Evolutionary conservation across 1,139 yeast genomes (phyloP), one percentile per base, ranked within the genome.

Genomic region (Magnusiomyces suaveolens): DNA sequence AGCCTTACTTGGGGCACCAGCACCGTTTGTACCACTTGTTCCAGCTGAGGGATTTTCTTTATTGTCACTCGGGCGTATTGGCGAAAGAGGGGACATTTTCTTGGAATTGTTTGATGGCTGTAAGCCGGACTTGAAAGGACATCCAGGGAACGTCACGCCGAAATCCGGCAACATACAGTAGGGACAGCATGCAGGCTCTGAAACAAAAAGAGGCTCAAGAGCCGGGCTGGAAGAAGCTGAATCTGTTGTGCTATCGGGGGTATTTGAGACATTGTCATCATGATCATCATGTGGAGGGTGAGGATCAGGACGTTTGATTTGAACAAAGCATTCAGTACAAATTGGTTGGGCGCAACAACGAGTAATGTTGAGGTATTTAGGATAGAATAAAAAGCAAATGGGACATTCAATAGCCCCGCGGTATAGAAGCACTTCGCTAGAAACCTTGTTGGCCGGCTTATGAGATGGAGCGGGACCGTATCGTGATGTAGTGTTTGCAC

Each of bases 251-350:
- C 55, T 46, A 50, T 56, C 51, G 53, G 48, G 48, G 24, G 54
- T 20, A 29, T 39, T 36, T 41, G 71, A 68, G 43, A 69, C 66
- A 29, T 68, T 62, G 52, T 63, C 68, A 10, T 36, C 41, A 52
- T 33, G 50, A 59, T 56, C 59, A 48, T 85, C 94, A 66, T 87
- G 95, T 0, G 97, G 96, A 39, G 90, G 87, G 69, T 90, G 97
- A 0, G 98, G 97, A n/a, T 88, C 95, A 29, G 85, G 75, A 57
- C 98, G 77, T 68, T 87, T 89, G 66, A 92, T 89, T 68, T 90
- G 97, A 8, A 90, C 97, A 77, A 92, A 92, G 68, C 98, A 92
- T 70, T 92, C 98, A 1, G 96, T 80, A 70, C 98, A 92, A 24
- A 92, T 89, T 1, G 95, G 92, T 68, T 92, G 97, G 52, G 81